Evolutionary conservation across 2,329 filamentous ascomycete species (phyloP), one percentile per base, ranked within the genome.

Genomic region (Colletotrichum sansevieriae): DNA sequence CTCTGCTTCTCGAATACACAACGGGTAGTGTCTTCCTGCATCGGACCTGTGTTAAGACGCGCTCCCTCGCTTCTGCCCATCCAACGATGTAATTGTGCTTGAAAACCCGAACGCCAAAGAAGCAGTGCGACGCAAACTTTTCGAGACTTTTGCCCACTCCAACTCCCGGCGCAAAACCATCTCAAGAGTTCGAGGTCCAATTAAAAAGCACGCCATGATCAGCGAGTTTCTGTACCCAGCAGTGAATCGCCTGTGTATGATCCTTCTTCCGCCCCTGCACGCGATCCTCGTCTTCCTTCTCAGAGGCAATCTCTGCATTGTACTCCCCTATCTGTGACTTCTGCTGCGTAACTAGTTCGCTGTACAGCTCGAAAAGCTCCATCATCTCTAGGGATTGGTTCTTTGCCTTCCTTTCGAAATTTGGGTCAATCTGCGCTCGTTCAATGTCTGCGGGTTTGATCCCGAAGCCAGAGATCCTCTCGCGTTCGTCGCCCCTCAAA

Each of bases 191-290:
- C n/a, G 72, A 64, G 25, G 72, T 61, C 54, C 83, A 73, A 41
- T 83, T 79, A 72, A 83, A 80, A 64, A 96, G 77, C 2, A 88
- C 79, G 1, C 88, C 89, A 73, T 91, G 90, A 68, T 90, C 88
- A 1, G 91, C 91, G 65, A 97, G 83, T 70, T 87, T 87, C 71
- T 86, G 85, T 51, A 95, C 78, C 90, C 92, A 95, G 43, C 79
- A 82, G 73, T 92, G 88, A 22, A 95, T 84, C 0, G 89, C 87
- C 1, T 89, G 88, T 0, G 88, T 90, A 74, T 92, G 92, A 74
- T 97, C 92, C 74, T 88, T 85, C 73, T 87, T 85, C 2, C 89
- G 82, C 33, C 84, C 84, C 22, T 80, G 79, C 3, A 89, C 87
- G 54, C 85, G 84, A 52, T 83, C 78, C 22, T 86, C 81, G 65